These are phyloP conservation scores for Nemania sp. DNA, from an alignment of 2,329 filamentous ascomycete species.

Conservation along the genomic window DNA sequence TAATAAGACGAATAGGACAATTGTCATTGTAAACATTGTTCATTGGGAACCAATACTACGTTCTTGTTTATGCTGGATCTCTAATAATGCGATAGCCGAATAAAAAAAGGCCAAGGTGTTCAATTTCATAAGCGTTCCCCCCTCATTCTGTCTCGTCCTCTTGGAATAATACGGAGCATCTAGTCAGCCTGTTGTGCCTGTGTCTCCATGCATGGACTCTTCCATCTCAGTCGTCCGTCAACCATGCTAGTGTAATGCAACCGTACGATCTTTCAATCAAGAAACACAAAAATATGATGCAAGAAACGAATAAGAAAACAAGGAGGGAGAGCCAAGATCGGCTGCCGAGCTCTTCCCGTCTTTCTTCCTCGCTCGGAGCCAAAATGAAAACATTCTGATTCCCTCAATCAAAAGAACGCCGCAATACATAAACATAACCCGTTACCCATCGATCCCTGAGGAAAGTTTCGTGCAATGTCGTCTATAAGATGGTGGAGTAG, in stretches of 20 bases:
- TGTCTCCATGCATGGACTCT: not conserved
- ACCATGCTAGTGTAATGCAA: conserved; percentile 26
- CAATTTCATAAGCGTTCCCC: conserved; percentile 21
- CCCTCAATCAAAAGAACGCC: conserved; percentile 34
- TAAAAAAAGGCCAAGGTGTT: conserved; percentile 9
- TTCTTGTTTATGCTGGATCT: conserved; percentile 23
- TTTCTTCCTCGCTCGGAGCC: conserved; percentile 1
- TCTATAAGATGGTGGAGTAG: conserved; percentile 34
- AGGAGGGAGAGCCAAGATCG: not conserved
- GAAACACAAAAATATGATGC: conserved; percentile 5
- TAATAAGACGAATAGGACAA: not conserved
- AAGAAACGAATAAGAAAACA: not conserved
- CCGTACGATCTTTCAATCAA: conserved; percentile 17
- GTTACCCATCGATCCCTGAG: conserved; percentile 34
- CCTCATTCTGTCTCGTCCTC: conserved; percentile 1
- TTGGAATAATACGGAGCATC: conserved; percentile 7
- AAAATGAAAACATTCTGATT: conserved; percentile 24
- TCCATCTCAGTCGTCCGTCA: conserved; percentile 21
- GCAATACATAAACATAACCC: conserved; percentile 18
- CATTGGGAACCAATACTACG: not conserved
- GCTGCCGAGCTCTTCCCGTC: conserved; percentile 10
- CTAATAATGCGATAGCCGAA: conserved; percentile 15
- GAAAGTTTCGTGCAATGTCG: conserved; percentile 29
- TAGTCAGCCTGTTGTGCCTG: conserved; percentile 12
- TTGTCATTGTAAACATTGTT: conserved; percentile 1